Conservation (phyloP, 1,139 yeast genomes). For the Candida sojae region DNA sequence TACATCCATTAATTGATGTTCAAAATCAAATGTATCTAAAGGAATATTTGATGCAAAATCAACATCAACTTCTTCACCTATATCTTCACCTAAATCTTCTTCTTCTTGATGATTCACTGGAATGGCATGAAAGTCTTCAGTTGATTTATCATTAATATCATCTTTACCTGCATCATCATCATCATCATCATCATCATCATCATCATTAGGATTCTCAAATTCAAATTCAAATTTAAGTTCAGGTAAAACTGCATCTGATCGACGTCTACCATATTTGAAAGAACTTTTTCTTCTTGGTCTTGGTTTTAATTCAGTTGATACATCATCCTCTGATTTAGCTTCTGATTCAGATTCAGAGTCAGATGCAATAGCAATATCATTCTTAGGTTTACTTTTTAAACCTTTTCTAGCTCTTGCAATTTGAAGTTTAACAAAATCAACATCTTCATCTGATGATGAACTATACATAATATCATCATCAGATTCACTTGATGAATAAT, state of each 20-base stretch:
- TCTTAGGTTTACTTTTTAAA: constrained; percentile 14
- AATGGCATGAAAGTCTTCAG: constrained; percentile 18
- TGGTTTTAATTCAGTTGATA: constrained; percentile 5
- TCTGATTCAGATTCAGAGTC: constrained; percentile 8
- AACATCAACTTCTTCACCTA: constrained; percentile 63
- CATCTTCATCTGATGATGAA: constrained; percentile 55
- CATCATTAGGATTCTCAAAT: constrained; percentile 37
- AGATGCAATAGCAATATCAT: constrained; percentile 10
- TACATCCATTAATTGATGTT: constrained; percentile 41
- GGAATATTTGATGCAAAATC: constrained; percentile 16
- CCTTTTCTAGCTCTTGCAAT: constrained; percentile 51
- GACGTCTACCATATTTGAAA: constrained; percentile 39
- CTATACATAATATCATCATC: constrained; percentile 32
- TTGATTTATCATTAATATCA: constrained; percentile 13
- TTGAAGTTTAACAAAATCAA: constrained; percentile 70
- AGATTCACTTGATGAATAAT: constrained; percentile 18
- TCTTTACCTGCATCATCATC: constrained; percentile 19
- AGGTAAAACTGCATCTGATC: constrained; percentile 44
- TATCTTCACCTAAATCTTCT: constrained; percentile 53
- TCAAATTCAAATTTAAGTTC: constrained; percentile 59
- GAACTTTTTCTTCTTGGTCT: constrained; percentile 19
- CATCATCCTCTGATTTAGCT: constrained; percentile 8
- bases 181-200: constrained; percentile 15
- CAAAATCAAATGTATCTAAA: constrained; percentile 40
- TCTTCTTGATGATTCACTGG: constrained; percentile 5